These are phyloP conservation scores for Diaporthe helianthi DNA, from an alignment of 2,329 filamentous ascomycete species.

Conservation along the genomic window DNA sequence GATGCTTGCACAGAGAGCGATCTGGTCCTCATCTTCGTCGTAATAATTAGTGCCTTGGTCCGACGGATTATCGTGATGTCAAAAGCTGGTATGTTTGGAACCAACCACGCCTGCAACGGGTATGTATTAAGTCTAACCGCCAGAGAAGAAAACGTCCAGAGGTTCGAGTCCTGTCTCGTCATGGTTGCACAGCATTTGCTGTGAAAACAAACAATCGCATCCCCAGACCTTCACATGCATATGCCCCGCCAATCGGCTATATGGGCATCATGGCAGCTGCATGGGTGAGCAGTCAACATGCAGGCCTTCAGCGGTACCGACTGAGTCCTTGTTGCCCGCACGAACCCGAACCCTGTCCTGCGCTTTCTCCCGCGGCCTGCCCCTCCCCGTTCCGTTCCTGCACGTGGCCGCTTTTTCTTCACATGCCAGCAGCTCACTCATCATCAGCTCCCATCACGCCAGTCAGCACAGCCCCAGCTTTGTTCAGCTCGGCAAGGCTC, in stretches of 20 bases:
- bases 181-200: not conserved
- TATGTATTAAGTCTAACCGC: not conserved
- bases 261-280: not conserved
- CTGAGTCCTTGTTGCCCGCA: not conserved
- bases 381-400: not conserved
- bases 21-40: no score
- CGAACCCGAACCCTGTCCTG: constrained; percentile 1
- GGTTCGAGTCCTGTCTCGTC: no score
- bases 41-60: no score
- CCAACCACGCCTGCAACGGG: no score
- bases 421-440: constrained; percentile 11
- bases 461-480: constrained; percentile 13
- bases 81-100: no score
- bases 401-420: constrained; percentile 19
- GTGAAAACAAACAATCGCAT: not conserved
- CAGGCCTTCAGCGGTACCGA: not conserved
- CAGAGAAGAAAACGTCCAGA: not conserved
- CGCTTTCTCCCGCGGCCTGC: not conserved
- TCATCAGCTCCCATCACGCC: not conserved
- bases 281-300: not conserved
- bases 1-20: not conserved
- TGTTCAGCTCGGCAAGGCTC: constrained; percentile 6
- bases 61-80: not conserved
- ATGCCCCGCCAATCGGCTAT: not conserved
- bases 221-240: not conserved